Conservation (phyloP, 345 rosid genomes). For the Capsella bursapastoris region DNA sequence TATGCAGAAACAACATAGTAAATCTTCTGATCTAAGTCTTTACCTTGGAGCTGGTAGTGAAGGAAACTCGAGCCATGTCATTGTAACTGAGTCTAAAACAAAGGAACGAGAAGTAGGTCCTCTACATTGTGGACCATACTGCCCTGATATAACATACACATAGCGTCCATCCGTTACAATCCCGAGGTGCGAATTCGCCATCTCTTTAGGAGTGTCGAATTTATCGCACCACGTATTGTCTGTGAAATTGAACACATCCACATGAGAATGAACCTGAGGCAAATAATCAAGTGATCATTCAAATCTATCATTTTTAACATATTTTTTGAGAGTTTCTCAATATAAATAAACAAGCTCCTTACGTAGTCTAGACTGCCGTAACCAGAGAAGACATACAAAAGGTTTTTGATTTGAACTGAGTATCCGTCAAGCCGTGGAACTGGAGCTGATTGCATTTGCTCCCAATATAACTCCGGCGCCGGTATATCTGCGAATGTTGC, state of each 20-base stretch:
- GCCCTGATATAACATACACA: conserved; percentile 76
- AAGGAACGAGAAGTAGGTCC: conserved; percentile 61
- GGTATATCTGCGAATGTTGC: conserved; percentile 79
- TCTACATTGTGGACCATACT: conserved; percentile 83
- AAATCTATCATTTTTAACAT: neutral
- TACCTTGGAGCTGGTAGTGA: conserved; percentile 77
- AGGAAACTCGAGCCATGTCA: conserved; percentile 64
- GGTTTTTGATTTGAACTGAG: conserved; percentile 69
- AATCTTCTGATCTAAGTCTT: neutral
- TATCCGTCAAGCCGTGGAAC: conserved; percentile 91
- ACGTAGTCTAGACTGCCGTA: conserved; percentile 69
- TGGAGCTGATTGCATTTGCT: conserved; percentile 76
- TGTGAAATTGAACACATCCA: conserved; percentile 74
- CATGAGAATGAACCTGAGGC: conserved; percentile 79
- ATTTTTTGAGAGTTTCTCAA: neutral
- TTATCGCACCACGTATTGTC: conserved; percentile 66
- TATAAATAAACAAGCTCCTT: conserved; percentile 30
- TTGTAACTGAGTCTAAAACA: conserved; percentile 63
- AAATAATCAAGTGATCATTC: conserved; percentile 15
- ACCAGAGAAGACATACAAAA: conserved; percentile 73
- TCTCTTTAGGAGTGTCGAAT: conserved; percentile 66
- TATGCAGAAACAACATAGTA: neutral
- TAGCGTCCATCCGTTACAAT: conserved; percentile 73
- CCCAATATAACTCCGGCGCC: conserved; percentile 79
- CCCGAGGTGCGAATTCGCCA: conserved; percentile 89